Base-by-base conservation (phyloP, 2,329 filamentous ascomycete genomes). In the Chaetothyriales sp. region DNA sequence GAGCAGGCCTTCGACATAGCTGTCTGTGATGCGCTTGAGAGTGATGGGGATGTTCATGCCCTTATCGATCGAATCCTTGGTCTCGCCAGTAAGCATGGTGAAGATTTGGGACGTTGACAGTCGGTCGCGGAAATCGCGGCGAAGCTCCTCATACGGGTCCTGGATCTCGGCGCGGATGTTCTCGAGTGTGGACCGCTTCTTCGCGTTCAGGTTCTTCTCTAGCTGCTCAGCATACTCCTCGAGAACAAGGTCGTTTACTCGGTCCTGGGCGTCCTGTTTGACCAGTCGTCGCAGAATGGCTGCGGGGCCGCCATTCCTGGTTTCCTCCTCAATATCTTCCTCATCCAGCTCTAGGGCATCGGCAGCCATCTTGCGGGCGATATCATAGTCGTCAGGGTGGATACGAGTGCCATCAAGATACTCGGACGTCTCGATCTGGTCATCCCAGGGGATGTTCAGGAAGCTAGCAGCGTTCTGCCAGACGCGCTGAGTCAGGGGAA, bases 381-480 rank as follows among this genome's bases (percentile, higher is more conserved):
- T 82, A 60, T 98, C 92, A 67, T 98, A 98, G 65, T 98, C 92
- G 71, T 98, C 92, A 1, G 92, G 92, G 63, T 98, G 92, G 18
- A 98, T 88, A 71, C 92, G 85, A 46, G 92, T 98, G 64, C 92
- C 94, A 68, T 98, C 92, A 22, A 98, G 75, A 52, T 93, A 94
- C 64, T 98, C 92, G 0, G 89, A 86, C 12, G 84, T 77, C 1
- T 82, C 77, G 60, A 86, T 87, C 12, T 82, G 80, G n/a, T 80
- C 76, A 57, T 95, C 89, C 62, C 87, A 95, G 49, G 85, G 81
- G 53, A 98, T 86, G 63, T 81, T 93, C 36, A 98, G 70, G 71
- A 96, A 96, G 70, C 89, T 95, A 51, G 92, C 89, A 63, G 88
- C 95, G 66, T 98, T 98, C 66, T 88, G 88, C 83, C 87, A 98